Evolutionary conservation across 768 basidiomycete genomes (phyloP).

Genomic region (Naganishia randhawae): DNA sequence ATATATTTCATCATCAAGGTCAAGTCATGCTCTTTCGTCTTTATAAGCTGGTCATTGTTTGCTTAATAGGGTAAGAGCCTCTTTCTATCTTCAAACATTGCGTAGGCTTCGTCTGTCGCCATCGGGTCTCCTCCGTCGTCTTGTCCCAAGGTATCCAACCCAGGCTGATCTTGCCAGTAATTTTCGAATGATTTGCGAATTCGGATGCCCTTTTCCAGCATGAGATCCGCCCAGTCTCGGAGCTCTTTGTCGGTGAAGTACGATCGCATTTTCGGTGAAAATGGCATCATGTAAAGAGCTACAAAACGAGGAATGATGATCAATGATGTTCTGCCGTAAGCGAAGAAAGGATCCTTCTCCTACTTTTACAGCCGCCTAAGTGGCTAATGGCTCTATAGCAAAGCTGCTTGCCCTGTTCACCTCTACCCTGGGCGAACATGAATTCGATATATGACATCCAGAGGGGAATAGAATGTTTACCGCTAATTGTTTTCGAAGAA

Average conservation of each 20-base stretch:
- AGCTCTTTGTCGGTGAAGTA: constrained; percentile 50
- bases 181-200: constrained; percentile 45
- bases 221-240: constrained; percentile 49
- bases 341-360: constrained; percentile 6
- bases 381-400: constrained; percentile 50
- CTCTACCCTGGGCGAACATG: constrained; percentile 44
- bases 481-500: constrained; percentile 31
- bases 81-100: constrained; percentile 42
- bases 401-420: constrained; percentile 45
- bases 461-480: constrained; percentile 42
- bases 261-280: constrained; percentile 44
- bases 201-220: constrained; percentile 51
- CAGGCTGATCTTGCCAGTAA: constrained; percentile 34
- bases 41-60: neutral
- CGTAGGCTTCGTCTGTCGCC: constrained; percentile 42
- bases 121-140: constrained; percentile 38
- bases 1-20: neutral
- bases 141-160: constrained; percentile 27
- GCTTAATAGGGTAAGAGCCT: constrained; percentile 48
- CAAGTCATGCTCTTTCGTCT: neutral
- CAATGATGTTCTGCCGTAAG: neutral
- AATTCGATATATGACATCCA: constrained; percentile 53
- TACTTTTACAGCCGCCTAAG: constrained; percentile 51
- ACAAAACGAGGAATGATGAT: neutral
- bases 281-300: constrained; percentile 53